Evolutionary conservation across 352 stramenopile genomes (phyloP).

Genomic region (Globisporangium solare): DNA sequence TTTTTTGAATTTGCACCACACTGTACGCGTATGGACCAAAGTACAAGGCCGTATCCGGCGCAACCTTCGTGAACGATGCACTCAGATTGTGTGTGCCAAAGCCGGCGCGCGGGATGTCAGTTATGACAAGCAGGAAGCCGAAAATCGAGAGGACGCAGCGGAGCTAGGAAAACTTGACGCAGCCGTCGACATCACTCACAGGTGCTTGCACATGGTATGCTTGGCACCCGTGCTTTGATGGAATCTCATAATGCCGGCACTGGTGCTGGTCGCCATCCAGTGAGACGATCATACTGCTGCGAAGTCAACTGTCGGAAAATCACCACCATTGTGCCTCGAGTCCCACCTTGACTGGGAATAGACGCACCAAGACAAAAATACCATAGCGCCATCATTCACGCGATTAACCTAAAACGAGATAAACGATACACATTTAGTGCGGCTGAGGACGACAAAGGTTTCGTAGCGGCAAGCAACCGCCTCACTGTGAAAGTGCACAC

Average conservation of each 20-base stretch:
- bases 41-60: constrained; percentile 20
- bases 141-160: constrained; percentile 28
- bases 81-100: constrained; percentile 19
- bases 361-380: too few species aligned
- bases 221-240: neutral
- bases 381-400: too few species aligned
- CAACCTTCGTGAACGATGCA: constrained; percentile 14
- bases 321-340: too few species aligned
- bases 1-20: constrained; percentile 20
- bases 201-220: neutral
- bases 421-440: too few species aligned
- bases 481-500: too few species aligned
- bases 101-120: constrained; percentile 48
- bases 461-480: too few species aligned
- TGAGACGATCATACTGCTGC: neutral
- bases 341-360: too few species aligned
- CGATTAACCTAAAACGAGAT: too few species aligned
- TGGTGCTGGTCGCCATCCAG: neutral
- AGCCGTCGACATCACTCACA: constrained; percentile 18
- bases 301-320: too few species aligned
- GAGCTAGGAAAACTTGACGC: constrained; percentile 23
- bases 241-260: neutral
- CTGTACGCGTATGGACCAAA: constrained; percentile 42
- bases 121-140: constrained; percentile 26
- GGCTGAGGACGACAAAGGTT: too few species aligned